phyloP scores from a whole-genome alignment of 305 asterid genomes.

The Galium porrigens region DNA sequence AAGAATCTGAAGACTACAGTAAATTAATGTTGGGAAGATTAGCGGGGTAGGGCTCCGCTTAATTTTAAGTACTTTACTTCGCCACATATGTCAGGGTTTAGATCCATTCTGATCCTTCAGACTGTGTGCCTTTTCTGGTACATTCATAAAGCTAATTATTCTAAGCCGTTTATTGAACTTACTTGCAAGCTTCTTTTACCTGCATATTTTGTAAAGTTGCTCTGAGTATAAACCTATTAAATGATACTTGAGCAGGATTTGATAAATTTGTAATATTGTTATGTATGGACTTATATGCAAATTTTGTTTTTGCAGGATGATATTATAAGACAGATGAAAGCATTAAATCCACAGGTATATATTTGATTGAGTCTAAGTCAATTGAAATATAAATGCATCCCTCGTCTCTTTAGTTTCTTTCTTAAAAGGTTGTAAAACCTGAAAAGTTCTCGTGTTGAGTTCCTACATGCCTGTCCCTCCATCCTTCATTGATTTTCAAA shows the following conservation, averaged over 20 bases:
- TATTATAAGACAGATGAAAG: conserved; percentile 49
- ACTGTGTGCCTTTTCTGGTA: neutral
- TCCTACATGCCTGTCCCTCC: neutral
- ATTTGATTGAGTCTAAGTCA: neutral
- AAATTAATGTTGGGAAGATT: neutral
- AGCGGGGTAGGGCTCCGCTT: neutral
- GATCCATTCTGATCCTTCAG: neutral
- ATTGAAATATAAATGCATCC: neutral
- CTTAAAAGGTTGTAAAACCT: neutral
- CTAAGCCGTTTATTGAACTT: neutral
- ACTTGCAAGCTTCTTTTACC: neutral
- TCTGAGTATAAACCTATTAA: neutral
- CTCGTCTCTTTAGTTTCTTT: conserved; percentile 8
- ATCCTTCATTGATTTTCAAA: neutral
- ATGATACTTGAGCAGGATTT: neutral
- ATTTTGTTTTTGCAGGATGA: conserved; percentile 37
- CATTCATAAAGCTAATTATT: neutral
- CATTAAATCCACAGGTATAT: conserved; percentile 81
- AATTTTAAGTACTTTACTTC: neutral
- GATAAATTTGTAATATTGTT: neutral
- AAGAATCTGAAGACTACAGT: neutral
- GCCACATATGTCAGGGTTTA: neutral
- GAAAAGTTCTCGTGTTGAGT: neutral
- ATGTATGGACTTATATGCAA: conserved; percentile 10
- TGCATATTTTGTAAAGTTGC: neutral